Conservation (phyloP, 2,329 filamentous ascomycete genomes). For the Amesomyces nigricolor region DNA sequence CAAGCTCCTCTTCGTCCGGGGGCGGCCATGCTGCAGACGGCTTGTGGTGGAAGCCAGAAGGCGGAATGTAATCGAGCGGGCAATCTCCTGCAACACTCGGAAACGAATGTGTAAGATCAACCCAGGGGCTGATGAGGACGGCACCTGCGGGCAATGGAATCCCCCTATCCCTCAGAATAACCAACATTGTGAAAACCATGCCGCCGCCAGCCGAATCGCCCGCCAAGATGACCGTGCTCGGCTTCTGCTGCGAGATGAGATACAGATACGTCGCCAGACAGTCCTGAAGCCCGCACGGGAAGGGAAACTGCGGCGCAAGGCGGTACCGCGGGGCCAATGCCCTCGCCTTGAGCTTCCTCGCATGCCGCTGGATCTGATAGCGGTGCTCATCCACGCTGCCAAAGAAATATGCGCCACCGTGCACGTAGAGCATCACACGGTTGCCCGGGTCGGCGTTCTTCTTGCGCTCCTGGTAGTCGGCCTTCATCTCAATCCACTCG, state of each 20-base stretch:
- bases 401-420: slow-evolving; percentile 93
- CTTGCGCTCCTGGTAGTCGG: slow-evolving; percentile 69
- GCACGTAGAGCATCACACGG: slow-evolving; percentile 87
- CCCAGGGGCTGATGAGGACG: slow-evolving; percentile 90
- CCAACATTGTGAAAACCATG: slow-evolving; percentile 76
- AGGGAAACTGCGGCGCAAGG: slow-evolving; percentile 88
- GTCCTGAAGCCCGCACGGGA: slow-evolving; percentile 87
- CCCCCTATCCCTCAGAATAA: slow-evolving; percentile 74
- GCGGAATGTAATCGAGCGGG: slow-evolving; percentile 80
- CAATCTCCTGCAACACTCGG: slow-evolving; percentile 74
- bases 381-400: slow-evolving; percentile 93
- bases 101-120: slow-evolving; percentile 91
- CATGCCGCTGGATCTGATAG: slow-evolving; percentile 97
- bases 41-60: slow-evolving; percentile 81
- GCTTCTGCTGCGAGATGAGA: slow-evolving; percentile 68
- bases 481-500: slow-evolving; percentile 95
- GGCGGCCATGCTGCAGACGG: slow-evolving; percentile 91
- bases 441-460: slow-evolving; percentile 54
- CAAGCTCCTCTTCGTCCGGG: slow-evolving; percentile 70
- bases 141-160: slow-evolving; percentile 83
- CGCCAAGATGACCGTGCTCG: slow-evolving; percentile 76
- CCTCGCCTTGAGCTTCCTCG: slow-evolving; percentile 83
- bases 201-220: slow-evolving; percentile 93
- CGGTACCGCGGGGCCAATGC: slow-evolving; percentile 85
- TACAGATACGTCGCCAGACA: slow-evolving; percentile 84